These are phyloP conservation scores for Aspergillus sp. DNA, from an alignment of 2,329 filamentous ascomycete genomes.

Conservation along the genomic window DNA sequence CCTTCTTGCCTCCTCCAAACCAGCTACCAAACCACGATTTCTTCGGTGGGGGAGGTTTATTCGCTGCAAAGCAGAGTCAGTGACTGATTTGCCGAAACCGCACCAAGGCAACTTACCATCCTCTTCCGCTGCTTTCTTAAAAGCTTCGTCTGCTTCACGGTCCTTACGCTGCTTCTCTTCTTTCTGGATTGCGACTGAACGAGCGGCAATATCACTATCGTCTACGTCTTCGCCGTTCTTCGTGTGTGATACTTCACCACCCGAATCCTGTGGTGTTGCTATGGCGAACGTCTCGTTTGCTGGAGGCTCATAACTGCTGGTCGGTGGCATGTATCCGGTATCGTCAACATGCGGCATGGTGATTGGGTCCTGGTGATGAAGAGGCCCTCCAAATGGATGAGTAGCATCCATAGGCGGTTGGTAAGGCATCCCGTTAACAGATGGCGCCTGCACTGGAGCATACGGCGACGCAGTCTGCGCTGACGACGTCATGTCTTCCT, in stretches of 20 bases:
- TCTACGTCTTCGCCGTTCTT: constrained; percentile 76
- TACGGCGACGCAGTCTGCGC: constrained; percentile 12
- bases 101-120: constrained; percentile 40
- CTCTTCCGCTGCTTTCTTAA: constrained; percentile 69
- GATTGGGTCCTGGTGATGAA: constrained; percentile 11
- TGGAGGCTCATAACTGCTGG: constrained; percentile 27
- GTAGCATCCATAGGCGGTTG: constrained; percentile 10
- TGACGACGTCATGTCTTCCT: constrained; percentile 25
- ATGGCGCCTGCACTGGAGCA: constrained; percentile 12
- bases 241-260: constrained; percentile 56
- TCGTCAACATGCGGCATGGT: constrained; percentile 14
- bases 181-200: constrained; percentile 44
- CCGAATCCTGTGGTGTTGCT: constrained; percentile 38
- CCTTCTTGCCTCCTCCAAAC: constrained; percentile 61
- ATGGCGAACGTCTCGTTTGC: constrained; percentile 26
- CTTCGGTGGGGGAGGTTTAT: constrained; percentile 30
- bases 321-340: constrained; percentile 28
- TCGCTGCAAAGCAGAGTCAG: constrained; percentile 19
- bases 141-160: constrained; percentile 72
- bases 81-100: not conserved
- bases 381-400: constrained; percentile 14
- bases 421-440: constrained; percentile 21
- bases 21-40: constrained; percentile 73
- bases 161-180: constrained; percentile 62
- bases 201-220: constrained; percentile 55